Conservation (phyloP, 192 early-diverging fungal genomes). For the Chytriomyces sp. region DNA sequence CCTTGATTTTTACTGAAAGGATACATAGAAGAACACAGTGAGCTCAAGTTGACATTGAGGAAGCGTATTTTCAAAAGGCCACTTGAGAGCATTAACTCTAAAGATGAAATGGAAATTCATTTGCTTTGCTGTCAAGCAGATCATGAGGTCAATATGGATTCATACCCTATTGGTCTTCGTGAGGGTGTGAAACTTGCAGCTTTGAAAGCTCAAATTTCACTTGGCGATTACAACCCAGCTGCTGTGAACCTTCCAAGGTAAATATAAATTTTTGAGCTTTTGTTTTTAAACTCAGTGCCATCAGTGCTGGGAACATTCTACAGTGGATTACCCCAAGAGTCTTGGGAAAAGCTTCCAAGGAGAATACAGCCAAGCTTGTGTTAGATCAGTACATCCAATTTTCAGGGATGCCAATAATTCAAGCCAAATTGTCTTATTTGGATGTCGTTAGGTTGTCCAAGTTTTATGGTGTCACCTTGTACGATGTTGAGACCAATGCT, state of each 20-base stretch:
- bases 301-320: conserved; percentile 33
- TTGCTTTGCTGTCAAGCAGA: conserved; percentile 52
- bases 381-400: conserved; percentile 49
- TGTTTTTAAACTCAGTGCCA: conserved; percentile 10
- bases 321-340: conserved; percentile 43
- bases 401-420: conserved; percentile 24
- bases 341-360: conserved; percentile 40
- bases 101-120: conserved; percentile 49
- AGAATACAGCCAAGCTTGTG: conserved; percentile 45
- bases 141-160: conserved; percentile 47
- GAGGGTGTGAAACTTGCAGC: conserved; percentile 52
- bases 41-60: conserved; percentile 47
- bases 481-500: conserved; percentile 49
- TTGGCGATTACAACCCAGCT: conserved; percentile 48
- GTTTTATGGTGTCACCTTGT: conserved; percentile 51
- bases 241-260: conserved; percentile 38
- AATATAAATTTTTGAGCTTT: background rate
- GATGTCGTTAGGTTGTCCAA: conserved; percentile 42
- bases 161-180: conserved; percentile 46
- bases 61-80: conserved; percentile 56
- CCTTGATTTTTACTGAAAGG: background rate
- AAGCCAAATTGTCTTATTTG: conserved; percentile 47
- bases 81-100: conserved; percentile 24
- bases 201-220: conserved; percentile 45
- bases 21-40: background rate